Percentiles rank a stretch among this genome's conserved stretches.
Conservation (phyloP, 495 filamentous ascomycete genomes). For the Penicillium egyptiacum region DNA sequence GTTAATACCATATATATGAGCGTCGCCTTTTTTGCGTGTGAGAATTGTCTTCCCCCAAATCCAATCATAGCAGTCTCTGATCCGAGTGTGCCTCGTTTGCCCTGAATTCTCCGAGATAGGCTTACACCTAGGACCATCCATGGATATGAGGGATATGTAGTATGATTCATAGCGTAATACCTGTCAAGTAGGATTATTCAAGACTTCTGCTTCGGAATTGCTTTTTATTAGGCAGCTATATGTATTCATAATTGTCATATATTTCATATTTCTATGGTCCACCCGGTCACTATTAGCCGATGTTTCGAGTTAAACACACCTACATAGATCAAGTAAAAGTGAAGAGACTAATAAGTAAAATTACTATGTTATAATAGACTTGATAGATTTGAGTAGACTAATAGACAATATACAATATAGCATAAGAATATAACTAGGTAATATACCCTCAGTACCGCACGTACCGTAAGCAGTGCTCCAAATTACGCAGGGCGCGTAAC, state of each 20-base stretch:
- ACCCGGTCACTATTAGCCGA: neutral
- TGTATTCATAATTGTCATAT: neutral
- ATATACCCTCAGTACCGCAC: neutral
- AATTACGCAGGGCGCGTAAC: slow-evolving; percentile 29
- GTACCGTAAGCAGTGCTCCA: slow-evolving; percentile 25
- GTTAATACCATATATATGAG: neutral
- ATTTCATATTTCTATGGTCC: neutral
- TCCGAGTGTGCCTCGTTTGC: slow-evolving; percentile 6
- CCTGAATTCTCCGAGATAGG: slow-evolving; percentile 9
- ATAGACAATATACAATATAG: neutral
- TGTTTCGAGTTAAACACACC: neutral
- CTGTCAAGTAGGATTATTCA: neutral
- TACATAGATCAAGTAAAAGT: neutral
- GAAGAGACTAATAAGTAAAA: neutral
- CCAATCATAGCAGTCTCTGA: slow-evolving; percentile 6
- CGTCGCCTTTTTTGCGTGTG: neutral
- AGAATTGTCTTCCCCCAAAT: neutral
- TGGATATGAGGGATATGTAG: neutral
- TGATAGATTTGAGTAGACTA: neutral
- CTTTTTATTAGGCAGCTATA: neutral
- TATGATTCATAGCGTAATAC: neutral
- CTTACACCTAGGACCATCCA: neutral
- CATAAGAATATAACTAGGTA: neutral
- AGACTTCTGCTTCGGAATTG: neutral
- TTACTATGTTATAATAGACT: neutral